phyloP scores from a whole-genome alignment of 73 alveolate species.

The Paramecium sonneborni region DNA sequence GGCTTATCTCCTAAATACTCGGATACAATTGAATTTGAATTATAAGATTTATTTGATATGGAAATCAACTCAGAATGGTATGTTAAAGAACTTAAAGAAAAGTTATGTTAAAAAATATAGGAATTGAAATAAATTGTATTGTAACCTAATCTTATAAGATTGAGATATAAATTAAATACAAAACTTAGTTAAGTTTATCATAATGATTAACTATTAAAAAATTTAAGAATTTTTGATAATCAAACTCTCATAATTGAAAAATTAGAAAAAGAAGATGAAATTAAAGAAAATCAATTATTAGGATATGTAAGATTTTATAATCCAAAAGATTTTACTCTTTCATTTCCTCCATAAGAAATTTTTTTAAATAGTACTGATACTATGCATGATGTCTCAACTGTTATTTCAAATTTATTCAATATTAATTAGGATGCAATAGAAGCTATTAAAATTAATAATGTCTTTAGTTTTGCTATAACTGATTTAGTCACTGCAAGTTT shows the following conservation, averaged over 20 bases:
- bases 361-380: neutral
- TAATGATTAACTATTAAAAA: neutral
- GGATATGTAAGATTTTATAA: constrained; percentile 14
- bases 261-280: neutral
- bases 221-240: neutral
- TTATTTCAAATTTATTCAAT: neutral
- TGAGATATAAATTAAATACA: neutral
- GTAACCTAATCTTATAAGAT: constrained; percentile 3
- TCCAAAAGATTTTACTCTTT: constrained; percentile 12
- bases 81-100: neutral
- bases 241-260: neutral
- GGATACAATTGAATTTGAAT: constrained; percentile 37
- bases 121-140: neutral
- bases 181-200: constrained; percentile 35
- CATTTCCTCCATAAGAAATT: neutral
- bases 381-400: neutral
- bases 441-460: constrained; percentile 28
- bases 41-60: neutral
- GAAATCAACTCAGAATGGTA: constrained; percentile 13
- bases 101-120: neutral
- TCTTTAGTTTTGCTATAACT: neutral
- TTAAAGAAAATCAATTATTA: neutral
- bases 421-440: constrained; percentile 12
- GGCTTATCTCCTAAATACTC: neutral
- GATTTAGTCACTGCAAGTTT: constrained; percentile 49